These are phyloP conservation scores for Nidula microcarpa DNA, from an alignment of 768 basidiomycete species.

Conservation along the genomic window DNA sequence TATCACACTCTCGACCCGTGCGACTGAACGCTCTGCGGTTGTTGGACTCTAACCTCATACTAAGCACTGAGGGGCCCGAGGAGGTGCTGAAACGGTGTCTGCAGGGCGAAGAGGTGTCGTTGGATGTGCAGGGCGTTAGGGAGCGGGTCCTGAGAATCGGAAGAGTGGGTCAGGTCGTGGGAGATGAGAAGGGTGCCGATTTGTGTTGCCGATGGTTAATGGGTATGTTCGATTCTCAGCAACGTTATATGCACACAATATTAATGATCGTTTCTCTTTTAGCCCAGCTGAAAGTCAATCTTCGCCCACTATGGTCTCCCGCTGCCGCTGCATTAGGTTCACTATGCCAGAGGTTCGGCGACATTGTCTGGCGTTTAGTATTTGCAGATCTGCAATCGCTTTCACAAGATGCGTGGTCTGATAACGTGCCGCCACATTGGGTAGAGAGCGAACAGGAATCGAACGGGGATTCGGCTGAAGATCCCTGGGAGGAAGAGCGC, in stretches of 20 bases:
- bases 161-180: slow-evolving; percentile 62
- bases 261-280: background rate
- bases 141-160: slow-evolving; percentile 81
- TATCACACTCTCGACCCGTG: slow-evolving; percentile 69
- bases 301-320: slow-evolving; percentile 87
- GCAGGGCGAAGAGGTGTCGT: slow-evolving; percentile 75
- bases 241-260: background rate
- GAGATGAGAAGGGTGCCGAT: slow-evolving; percentile 56
- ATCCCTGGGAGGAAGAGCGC: slow-evolving; percentile 67
- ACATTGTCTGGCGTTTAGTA: slow-evolving; percentile 68
- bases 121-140: slow-evolving; percentile 78
- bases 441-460: slow-evolving; percentile 6
- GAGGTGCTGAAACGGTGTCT: slow-evolving; percentile 66
- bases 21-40: slow-evolving; percentile 66
- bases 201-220: slow-evolving; percentile 71
- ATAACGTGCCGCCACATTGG: slow-evolving; percentile 1
- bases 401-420: slow-evolving; percentile 14
- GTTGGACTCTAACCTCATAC: slow-evolving; percentile 50
- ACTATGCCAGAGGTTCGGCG: slow-evolving; percentile 51
- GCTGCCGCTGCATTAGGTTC: slow-evolving; percentile 66
- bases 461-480: slow-evolving; percentile 21
- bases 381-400: slow-evolving; percentile 56
- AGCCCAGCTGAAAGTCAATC: slow-evolving; percentile 92
- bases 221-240: slow-evolving; percentile 30
- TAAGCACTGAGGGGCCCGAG: slow-evolving; percentile 34